A percentile compares a stretch with the other conserved stretches of the same genome.
These are phyloP conservation scores for Candida silvatica DNA, from an alignment of 805 yeast genomes.

Conservation along the genomic window DNA sequence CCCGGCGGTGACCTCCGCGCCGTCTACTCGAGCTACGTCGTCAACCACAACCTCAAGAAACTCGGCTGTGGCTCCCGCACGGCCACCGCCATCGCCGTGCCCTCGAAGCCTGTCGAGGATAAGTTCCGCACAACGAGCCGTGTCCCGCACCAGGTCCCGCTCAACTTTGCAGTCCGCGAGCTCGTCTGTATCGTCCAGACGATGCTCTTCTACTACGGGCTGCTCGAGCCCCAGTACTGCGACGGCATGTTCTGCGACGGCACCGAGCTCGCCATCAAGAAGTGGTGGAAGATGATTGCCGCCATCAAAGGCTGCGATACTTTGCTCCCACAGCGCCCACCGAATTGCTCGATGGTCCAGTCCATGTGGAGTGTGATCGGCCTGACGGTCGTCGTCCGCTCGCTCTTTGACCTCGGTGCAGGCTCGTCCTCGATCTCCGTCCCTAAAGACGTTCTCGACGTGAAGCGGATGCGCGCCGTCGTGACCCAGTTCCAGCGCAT, in stretches of 20 bases:
- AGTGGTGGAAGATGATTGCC: conserved; percentile 66
- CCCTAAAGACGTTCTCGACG: conserved; percentile 81
- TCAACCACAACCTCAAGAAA: conserved; percentile 70
- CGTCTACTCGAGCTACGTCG: conserved; percentile 46
- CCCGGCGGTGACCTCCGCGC: conserved; percentile 44
- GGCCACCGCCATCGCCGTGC: conserved; percentile 57
- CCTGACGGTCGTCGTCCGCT: conserved; percentile 57
- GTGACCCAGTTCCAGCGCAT: conserved; percentile 70
- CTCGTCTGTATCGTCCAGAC: conserved; percentile 69
- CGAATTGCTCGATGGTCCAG: conserved; percentile 18
- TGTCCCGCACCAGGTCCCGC: conserved; percentile 44
- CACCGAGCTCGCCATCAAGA: conserved; percentile 60
- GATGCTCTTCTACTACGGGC: conserved; percentile 66
- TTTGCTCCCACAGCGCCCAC: conserved; percentile 14
- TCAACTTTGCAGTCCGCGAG: conserved; percentile 63
- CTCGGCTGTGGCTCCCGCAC: conserved; percentile 83
- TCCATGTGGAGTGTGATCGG: conserved; percentile 79
- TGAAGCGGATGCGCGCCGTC: conserved; percentile 55
- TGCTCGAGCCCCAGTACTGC: conserved; percentile 58
- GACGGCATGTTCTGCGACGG: conserved; percentile 81
- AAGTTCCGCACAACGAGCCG: conserved; percentile 73
- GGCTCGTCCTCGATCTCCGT: conserved; percentile 39
- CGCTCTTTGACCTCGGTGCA: conserved; percentile 50
- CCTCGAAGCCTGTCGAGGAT: conserved; percentile 71
- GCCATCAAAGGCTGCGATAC: conserved; percentile 25